Conservation (phyloP, 1,284 basidiomycete species). For the Melampsora americana region DNA sequence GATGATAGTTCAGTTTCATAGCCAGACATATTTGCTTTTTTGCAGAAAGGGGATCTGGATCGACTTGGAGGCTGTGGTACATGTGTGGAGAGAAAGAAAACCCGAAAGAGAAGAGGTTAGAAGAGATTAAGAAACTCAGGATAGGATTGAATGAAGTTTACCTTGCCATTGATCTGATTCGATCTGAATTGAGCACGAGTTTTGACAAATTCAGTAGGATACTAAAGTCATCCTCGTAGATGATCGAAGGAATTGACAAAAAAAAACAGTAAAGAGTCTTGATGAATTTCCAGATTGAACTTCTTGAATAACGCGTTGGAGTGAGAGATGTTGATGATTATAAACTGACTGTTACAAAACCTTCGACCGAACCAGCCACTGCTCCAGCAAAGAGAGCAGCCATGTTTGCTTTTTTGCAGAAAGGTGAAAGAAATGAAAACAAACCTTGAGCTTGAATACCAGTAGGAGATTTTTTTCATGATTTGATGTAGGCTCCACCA, state of each 20-base stretch:
- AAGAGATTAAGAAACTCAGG: constrained; percentile 57
- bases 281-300: not conserved
- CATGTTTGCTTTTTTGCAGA: too few species aligned
- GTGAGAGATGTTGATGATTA: constrained; percentile 4
- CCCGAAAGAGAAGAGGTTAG: constrained; percentile 53
- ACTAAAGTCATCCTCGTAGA: too few species aligned
- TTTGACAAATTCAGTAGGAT: constrained; percentile 90
- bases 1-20: too few species aligned
- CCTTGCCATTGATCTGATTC: constrained; percentile 40
- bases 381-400: constrained; percentile 71
- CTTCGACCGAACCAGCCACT: constrained; percentile 90
- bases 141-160: constrained; percentile 55
- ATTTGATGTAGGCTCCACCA: constrained; percentile 97
- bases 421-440: not conserved
- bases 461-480: constrained; percentile 61
- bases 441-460: constrained; percentile 44
- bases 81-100: constrained; percentile 52
- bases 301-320: constrained; percentile 53
- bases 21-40: too few species aligned
- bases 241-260: too few species aligned
- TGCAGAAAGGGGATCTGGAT: constrained; percentile 67
- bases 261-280: not conserved
- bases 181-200: constrained; percentile 59
- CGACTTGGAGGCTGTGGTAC: constrained; percentile 62
- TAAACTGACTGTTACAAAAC: constrained; percentile 57